Base-by-base conservation (phyloP, 129 eudicot genomes). In the Mikania micrantha region DNA sequence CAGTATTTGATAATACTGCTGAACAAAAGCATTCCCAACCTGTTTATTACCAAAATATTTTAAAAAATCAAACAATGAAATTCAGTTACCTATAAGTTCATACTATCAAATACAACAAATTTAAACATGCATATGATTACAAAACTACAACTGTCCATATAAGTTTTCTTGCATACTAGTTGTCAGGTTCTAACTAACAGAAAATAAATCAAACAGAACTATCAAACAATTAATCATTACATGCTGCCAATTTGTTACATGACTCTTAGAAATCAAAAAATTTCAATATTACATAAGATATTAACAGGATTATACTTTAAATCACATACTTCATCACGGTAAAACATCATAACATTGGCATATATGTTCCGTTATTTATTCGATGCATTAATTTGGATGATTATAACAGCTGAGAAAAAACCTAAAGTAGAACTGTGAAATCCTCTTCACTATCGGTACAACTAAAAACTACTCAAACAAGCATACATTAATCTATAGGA, bases 1-100 rank as follows among this genome's bases (percentile, higher is more conserved):
- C 72, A 87, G n/a, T n/a, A n/a, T n/a, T n/a, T n/a, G n/a, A n/a
- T n/a, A n/a, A n/a, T n/a, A n/a, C n/a, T n/a, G n/a, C n/a, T n/a
- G n/a, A n/a, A n/a, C n/a, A n/a, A n/a, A n/a, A n/a, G n/a, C n/a
- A 48, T 86, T 67, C 24, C 95, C 96, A 32, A 92, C 91, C 96
- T 92, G 71, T 39, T 22, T 7, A 71, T 27, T 22, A 11, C 15
- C 38, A 62, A 16, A 36, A 58, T 50, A 68, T 27, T 57, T n/a
- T n/a, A n/a, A n/a, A n/a, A n/a, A n/a, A n/a, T n/a, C n/a, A n/a
- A n/a, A n/a, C n/a, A 28, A 72, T 60, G 7, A 34, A 12, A 41
- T 71, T 62, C 40, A 9, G 58, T 31, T 25, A 75, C 16, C 17
- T 60, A n/a, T 54, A 68, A 16, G 42, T 17, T 44, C 36, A 39